A percentile compares a stretch with the other conserved stretches of the same genome.
These are phyloP conservation scores for Zea luxurians DNA, from an alignment of 176 grass and related monocot species.

Conservation along the genomic window DNA sequence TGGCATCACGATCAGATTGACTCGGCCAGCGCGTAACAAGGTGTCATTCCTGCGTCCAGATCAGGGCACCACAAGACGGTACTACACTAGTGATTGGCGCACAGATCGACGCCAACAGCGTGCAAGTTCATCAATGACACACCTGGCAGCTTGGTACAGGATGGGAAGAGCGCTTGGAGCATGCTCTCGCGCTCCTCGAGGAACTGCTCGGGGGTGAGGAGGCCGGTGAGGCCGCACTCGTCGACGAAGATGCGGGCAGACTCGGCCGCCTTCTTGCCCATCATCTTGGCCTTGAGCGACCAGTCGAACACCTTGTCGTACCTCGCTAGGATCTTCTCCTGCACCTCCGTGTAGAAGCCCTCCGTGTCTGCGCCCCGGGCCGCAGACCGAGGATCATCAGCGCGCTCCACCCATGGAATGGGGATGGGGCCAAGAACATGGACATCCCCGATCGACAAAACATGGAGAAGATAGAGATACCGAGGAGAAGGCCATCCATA, in stretches of 20 bases:
- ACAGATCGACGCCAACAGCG: too few relatives aligned
- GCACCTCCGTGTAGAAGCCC: conserved; percentile 90
- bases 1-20: too few relatives aligned
- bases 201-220: conserved; percentile 78
- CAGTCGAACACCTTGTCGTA: conserved; percentile 92
- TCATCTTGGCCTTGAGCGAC: conserved; percentile 96
- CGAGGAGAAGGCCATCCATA: conserved; percentile 89
- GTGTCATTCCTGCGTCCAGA: too few relatives aligned
- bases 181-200: conserved; percentile 83
- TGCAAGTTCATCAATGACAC: neutral
- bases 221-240: conserved; percentile 61
- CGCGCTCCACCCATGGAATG: neutral
- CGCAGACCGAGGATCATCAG: neutral
- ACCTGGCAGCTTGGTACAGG: conserved; percentile 72
- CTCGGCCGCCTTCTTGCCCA: conserved; percentile 85
- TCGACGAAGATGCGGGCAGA: conserved; percentile 78
- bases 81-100: too few relatives aligned
- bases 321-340: conserved; percentile 85
- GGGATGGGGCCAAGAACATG: neutral
- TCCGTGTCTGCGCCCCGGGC: conserved; percentile 63
- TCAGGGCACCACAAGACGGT: too few relatives aligned
- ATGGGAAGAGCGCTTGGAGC: conserved; percentile 83
- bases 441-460: neutral
- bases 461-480: conserved; percentile 22
- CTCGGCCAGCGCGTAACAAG: too few relatives aligned